Base-by-base conservation (phyloP, 2,329 filamentous ascomycete genomes). In the Fusarium tuaranense region DNA sequence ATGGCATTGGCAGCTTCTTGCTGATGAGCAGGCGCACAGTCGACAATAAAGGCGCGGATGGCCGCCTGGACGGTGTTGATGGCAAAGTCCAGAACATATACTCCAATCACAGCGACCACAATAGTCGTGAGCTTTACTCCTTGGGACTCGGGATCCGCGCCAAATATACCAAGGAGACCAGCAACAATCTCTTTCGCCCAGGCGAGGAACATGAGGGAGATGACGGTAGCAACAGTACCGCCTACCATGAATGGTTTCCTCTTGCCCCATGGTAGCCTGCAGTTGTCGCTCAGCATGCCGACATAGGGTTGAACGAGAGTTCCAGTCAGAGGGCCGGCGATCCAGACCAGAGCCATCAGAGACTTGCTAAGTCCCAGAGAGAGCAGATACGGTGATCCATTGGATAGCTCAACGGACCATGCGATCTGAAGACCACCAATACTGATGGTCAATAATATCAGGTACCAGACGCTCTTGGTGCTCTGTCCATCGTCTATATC, bases 41-140 rank as follows among this genome's bases (percentile, higher is more conserved):
- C 96, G 27, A 98, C 94, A 65, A 98, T 97, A 81, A 97, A 97
- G 27, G 95, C 95, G 74, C 95, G 90, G 79, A 98, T 94, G 6
- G 92, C 94, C 59, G 97, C 96, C 88, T 98, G 96, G 38, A 98
- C 94, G 89, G 95, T 97, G 83, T 98, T 98, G 85, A 98, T 97
- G 78, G 95, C 92, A 82, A 98, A 97, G 82, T 98, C 96, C 61
- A 98, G 88, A 60, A 97, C 87, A 83, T 97, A 98, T 78, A 98
- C 93, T 85, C 95, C 93, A 34, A 95, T 81, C 7, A 98, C 95
- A 9, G 96, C 96, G 67, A 94, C 88, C 36, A 94, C 86, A 75
- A 98, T 96, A 58, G 93, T 90, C 48, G 87, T 86, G 5, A 87
- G 88, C 78, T 90, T 92, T 55, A 93, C 92, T 4, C 87, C 89